Evolutionary conservation across 495 filamentous ascomycete genomes (phyloP).

Genomic region (Penicillium antarcticum): DNA sequence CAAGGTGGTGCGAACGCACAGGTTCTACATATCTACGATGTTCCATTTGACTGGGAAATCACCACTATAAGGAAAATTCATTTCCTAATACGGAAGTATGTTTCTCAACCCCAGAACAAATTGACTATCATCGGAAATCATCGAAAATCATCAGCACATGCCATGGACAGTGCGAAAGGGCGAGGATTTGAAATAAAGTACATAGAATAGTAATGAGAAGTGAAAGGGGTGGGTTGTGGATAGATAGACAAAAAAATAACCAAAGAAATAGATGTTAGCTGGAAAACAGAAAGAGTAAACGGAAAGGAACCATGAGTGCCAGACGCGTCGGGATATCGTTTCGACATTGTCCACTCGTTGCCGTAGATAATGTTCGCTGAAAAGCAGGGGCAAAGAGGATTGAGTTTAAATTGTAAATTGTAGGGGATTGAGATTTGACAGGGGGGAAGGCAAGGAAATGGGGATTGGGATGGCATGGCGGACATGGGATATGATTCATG

Average conservation of each 20-base stretch:
- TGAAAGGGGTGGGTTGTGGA: not conserved
- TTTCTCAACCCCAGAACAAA: too few relatives aligned
- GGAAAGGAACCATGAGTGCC: constrained; percentile 24
- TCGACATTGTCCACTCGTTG: constrained; percentile 42
- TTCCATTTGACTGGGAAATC: too few relatives aligned
- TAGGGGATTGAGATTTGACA: not conserved
- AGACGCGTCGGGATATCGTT: constrained; percentile 37
- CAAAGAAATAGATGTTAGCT: constrained; percentile 6
- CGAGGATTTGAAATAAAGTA: not conserved
- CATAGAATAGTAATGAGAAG: constrained; percentile 4
- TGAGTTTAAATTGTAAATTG: not conserved
- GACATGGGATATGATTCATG: too few relatives aligned
- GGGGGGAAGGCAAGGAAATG: not conserved
- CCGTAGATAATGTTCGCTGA: constrained; percentile 39
- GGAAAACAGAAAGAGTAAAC: constrained; percentile 4
- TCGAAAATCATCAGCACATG: too few relatives aligned
- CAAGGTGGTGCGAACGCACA: too few relatives aligned
- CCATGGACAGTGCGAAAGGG: too few relatives aligned
- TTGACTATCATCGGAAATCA: too few relatives aligned
- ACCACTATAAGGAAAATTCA: too few relatives aligned
- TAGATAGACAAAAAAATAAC: not conserved
- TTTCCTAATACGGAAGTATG: too few relatives aligned
- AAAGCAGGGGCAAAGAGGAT: constrained; percentile 17
- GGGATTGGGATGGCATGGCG: not conserved
- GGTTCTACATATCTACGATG: too few relatives aligned